phyloP scores from a whole-genome alignment of 495 filamentous ascomycete species.

The Pyrenula massariospora region DNA sequence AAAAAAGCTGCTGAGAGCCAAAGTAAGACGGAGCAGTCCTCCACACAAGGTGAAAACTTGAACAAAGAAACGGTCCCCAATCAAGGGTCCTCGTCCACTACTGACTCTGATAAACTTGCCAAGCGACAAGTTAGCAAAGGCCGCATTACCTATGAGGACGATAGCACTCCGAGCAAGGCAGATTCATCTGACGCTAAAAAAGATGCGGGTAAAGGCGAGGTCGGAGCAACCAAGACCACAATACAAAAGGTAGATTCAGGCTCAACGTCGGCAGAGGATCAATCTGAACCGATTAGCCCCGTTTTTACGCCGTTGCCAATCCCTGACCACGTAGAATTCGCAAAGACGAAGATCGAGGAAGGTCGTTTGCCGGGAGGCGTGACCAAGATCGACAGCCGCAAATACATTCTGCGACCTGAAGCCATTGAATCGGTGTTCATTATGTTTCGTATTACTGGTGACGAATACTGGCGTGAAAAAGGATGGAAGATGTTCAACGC shows the following conservation, averaged over 20 bases:
- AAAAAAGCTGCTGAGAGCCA: slow-evolving; percentile 2
- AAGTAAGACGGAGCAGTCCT: background rate
- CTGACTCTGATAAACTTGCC: background rate
- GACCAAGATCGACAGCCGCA: slow-evolving; percentile 37
- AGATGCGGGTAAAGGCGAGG: background rate
- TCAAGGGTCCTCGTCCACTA: background rate
- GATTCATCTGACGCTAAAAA: background rate
- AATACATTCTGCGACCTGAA: slow-evolving; percentile 83
- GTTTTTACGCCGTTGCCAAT: background rate
- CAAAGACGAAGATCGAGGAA: slow-evolving; percentile 41
- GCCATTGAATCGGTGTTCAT: slow-evolving; percentile 94
- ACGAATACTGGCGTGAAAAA: slow-evolving; percentile 65
- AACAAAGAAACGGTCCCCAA: background rate
- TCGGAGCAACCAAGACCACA: background rate
- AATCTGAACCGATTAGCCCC: background rate
- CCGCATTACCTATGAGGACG: background rate
- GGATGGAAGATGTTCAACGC: slow-evolving; percentile 88
- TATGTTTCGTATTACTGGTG: slow-evolving; percentile 86
- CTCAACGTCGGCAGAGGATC: background rate
- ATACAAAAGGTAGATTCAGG: background rate
- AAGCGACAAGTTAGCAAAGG: slow-evolving; percentile 1
- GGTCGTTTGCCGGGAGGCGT: slow-evolving; percentile 59
- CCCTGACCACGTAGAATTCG: slow-evolving; percentile 46
- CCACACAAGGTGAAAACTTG: background rate
- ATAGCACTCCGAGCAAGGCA: background rate